Evolutionary conservation across 176 grass and related monocot genomes (phyloP).

Genomic region (Juncus effusus): DNA sequence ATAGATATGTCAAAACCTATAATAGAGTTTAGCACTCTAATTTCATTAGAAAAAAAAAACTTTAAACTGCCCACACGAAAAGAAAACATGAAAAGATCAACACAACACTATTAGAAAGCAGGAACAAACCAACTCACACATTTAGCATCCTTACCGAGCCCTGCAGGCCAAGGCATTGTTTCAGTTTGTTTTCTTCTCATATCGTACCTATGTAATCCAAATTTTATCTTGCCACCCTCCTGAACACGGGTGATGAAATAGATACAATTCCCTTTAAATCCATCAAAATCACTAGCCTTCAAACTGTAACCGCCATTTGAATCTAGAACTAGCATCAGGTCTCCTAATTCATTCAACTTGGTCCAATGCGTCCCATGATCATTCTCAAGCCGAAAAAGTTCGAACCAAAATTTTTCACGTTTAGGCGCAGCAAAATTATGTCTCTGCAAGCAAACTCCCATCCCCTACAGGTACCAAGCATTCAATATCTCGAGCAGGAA

Average conservation of each 20-base stretch:
- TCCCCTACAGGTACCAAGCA: not conserved
- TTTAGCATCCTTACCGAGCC: too few species aligned
- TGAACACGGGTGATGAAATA: not conserved
- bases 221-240: not conserved
- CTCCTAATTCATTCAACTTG: not conserved
- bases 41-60: too few species aligned
- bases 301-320: not conserved
- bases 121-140: too few species aligned
- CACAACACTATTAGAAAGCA: too few species aligned
- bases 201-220: not conserved
- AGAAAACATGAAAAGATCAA: too few species aligned
- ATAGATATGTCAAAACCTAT: too few species aligned
- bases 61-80: too few species aligned
- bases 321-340: not conserved
- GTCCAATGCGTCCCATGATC: not conserved
- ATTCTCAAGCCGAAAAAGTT: not conserved
- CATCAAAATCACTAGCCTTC: not conserved
- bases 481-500: not conserved
- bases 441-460: not conserved
- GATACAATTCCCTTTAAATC: too few species aligned
- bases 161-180: too few species aligned
- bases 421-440: not conserved
- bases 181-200: not conserved
- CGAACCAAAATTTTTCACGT: not conserved
- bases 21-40: too few species aligned